phyloP scores from a whole-genome alignment of 2,329 filamentous ascomycete genomes.

The Cylindrodendrum hubeiense region DNA sequence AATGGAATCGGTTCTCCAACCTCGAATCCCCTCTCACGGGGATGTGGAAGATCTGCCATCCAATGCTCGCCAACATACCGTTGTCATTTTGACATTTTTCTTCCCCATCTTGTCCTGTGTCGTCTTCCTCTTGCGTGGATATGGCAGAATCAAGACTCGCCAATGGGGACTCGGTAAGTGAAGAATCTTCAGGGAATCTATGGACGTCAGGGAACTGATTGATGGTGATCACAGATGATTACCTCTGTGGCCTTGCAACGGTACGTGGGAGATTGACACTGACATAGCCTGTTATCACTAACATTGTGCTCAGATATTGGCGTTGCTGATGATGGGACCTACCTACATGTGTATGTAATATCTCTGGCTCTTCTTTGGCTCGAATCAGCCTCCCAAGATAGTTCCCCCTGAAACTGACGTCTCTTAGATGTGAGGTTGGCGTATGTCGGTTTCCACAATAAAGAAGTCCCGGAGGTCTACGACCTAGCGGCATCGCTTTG shows the following conservation, averaged over 20 bases:
- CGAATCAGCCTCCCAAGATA: not conserved
- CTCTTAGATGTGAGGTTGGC: constrained; percentile 23
- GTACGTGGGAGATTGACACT: constrained; percentile 9
- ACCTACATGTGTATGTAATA: constrained; percentile 26
- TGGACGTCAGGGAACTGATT: constrained; percentile 9
- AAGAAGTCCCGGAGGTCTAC: constrained; percentile 16
- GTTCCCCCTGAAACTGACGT: not conserved
- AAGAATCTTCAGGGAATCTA: not conserved
- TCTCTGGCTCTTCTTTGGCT: not conserved
- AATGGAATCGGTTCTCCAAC: constrained; percentile 21
- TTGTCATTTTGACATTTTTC: constrained; percentile 20
- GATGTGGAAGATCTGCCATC: constrained; percentile 17
- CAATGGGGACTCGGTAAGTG: constrained; percentile 30
- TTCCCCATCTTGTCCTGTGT: constrained; percentile 26
- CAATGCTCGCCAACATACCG: constrained; percentile 19
- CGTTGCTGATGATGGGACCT: constrained; percentile 25
- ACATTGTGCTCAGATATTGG: constrained; percentile 16
- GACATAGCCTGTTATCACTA: not conserved
- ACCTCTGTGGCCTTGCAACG: constrained; percentile 27
- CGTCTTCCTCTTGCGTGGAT: constrained; percentile 15
- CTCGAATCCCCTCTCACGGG: constrained; percentile 17
- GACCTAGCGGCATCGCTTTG: constrained; percentile 17
- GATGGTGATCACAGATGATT: constrained; percentile 13
- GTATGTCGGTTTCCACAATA: constrained; percentile 25
- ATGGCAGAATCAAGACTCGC: constrained; percentile 21